Conservation (phyloP, 441 rosid genomes). For the Mallotus japonicus region DNA sequence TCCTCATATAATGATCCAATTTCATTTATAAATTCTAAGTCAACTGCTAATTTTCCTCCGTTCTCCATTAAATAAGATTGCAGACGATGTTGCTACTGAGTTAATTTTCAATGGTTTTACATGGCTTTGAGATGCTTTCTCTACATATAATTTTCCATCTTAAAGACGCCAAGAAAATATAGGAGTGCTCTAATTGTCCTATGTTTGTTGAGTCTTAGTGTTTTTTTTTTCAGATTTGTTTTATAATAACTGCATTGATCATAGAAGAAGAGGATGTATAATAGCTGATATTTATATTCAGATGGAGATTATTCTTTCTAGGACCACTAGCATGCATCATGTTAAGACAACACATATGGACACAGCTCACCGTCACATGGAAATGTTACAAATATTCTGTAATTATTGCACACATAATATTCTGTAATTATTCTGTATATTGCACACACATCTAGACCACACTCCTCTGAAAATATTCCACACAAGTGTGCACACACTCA, state of each 20-base stretch:
- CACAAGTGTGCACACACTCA: no score
- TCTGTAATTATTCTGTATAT: no score
- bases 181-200: not conserved
- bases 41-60: not conserved
- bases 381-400: no score
- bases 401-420: no score
- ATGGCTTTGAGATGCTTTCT: not conserved
- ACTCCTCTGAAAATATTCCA: no score
- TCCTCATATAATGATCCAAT: not conserved
- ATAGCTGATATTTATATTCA: not conserved
- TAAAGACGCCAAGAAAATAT: not conserved
- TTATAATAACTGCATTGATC: not conserved
- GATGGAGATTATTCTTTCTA: not conserved
- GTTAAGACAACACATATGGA: no score
- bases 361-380: no score
- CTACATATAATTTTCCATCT: not conserved
- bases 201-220: not conserved
- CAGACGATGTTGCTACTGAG: not conserved
- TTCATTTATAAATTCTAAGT: not conserved
- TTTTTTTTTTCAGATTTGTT: not conserved
- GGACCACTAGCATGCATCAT: not conserved
- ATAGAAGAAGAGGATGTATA: not conserved
- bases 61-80: no score
- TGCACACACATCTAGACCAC: no score
- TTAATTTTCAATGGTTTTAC: not conserved